phyloP scores from a whole-genome alignment of 345 rosid genomes.

The Theobroma cacao region DNA sequence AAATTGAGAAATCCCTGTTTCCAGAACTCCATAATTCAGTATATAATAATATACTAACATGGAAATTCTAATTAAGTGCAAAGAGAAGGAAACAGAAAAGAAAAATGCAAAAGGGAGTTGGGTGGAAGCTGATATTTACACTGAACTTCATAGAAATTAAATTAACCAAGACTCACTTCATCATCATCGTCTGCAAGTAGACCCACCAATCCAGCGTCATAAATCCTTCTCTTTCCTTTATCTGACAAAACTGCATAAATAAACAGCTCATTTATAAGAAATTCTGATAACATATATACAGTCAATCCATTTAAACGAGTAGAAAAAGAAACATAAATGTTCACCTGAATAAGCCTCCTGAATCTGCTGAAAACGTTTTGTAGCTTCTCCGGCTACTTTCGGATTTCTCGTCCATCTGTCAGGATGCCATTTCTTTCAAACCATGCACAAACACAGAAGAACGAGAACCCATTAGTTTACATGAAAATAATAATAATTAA shows the following conservation, averaged over 20 bases:
- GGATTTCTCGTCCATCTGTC: conserved; percentile 35
- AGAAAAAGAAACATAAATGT: not conserved
- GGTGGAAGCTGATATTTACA: not conserved
- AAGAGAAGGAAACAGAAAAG: not conserved
- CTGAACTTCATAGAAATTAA: not conserved
- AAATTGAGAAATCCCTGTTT: conserved; percentile 34
- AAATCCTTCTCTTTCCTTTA: conserved; percentile 23
- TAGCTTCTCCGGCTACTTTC: conserved; percentile 27
- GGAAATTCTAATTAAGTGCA: too few species aligned
- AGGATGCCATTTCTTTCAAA: conserved; percentile 46
- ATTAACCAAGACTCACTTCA: conserved; percentile 24
- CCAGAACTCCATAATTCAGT: not conserved
- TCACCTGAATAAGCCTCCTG: conserved; percentile 44
- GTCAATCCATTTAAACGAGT: not conserved
- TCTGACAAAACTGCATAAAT: conserved; percentile 27
- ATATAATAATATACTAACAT: not conserved
- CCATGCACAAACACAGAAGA: not conserved
- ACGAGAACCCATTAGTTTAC: not conserved
- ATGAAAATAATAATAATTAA: too few species aligned
- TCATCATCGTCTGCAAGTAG: conserved; percentile 32
- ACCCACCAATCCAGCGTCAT: conserved; percentile 34
- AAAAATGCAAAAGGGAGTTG: not conserved
- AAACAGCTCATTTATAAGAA: not conserved
- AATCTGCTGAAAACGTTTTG: conserved; percentile 36
- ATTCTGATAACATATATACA: not conserved